phyloP scores from a whole-genome alignment of 2,329 filamentous ascomycete genomes.

The Thelonectria olida region DNA sequence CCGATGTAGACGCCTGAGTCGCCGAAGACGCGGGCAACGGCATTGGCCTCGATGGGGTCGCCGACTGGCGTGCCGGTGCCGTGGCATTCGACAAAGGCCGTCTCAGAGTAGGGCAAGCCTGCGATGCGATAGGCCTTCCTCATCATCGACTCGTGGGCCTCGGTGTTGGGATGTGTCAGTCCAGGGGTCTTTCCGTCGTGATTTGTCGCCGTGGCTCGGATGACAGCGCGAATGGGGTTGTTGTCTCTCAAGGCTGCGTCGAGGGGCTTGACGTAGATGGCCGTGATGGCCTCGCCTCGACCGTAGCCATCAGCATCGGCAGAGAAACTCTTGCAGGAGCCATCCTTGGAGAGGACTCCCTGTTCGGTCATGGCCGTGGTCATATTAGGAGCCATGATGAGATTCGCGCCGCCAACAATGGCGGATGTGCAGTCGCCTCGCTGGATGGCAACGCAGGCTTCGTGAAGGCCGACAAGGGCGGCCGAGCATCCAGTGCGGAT shows the following conservation, averaged over 20 bases:
- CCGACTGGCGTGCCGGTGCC: constrained; percentile 55
- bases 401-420: constrained; percentile 44
- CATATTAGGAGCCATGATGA: constrained; percentile 43
- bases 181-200: constrained; percentile 52
- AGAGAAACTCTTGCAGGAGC: constrained; percentile 47
- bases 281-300: constrained; percentile 54
- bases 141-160: constrained; percentile 50
- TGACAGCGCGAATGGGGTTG: constrained; percentile 49
- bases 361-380: constrained; percentile 32
- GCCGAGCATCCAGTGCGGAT: constrained; percentile 49
- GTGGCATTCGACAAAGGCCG: constrained; percentile 49
- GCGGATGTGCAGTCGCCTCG: constrained; percentile 39
- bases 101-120: constrained; percentile 34
- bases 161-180: constrained; percentile 49
- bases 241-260: constrained; percentile 54
- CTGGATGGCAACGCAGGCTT: constrained; percentile 43
- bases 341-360: constrained; percentile 38
- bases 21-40: constrained; percentile 45
- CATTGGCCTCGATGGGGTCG: constrained; percentile 51
- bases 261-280: constrained; percentile 54
- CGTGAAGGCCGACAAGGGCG: constrained; percentile 42
- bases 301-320: constrained; percentile 56
- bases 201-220: constrained; percentile 45
- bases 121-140: constrained; percentile 45
- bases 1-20: constrained; percentile 37